Evolutionary conservation across 2,329 filamentous ascomycete species (phyloP), one percentile per base, ranked within the genome.

Genomic region (Verticillium alfalfae): DNA sequence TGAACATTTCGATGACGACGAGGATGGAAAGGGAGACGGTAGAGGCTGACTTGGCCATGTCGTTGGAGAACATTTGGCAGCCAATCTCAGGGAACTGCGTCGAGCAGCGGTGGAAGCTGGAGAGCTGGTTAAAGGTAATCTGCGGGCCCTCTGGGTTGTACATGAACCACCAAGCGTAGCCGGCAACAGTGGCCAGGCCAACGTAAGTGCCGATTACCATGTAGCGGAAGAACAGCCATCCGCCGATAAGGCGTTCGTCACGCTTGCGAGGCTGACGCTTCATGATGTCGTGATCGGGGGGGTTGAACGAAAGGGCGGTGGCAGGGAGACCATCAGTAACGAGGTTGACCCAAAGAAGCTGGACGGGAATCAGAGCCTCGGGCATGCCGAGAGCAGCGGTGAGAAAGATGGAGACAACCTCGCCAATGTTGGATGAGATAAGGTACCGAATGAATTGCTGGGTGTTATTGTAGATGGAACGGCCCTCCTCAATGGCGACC

Each of bases 81-180:
- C 92, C 93, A 70, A 98, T 92, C 69, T 94, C 89, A 0, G 93
- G 86, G 79, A 96, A 98, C 62, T 92, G 82, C 16, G 90, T 71
- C 0, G 89, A 89, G 85, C 95, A 99, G 73, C 89, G 88, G 80
- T 99, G 95, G 88, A 98, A 99, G 79, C 96, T 90, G 31, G 90
- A 82, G 67, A 99, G 82, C 73, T 99, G 92, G 75, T 85, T 90
- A 80, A 98, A 97, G 65, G 82, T 88, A 76, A 99, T 96, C 75
- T 96, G 91, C 31, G 95, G 95, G 0, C 95, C 95, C 67, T 88
- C 87, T 9, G 88, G 79, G 79, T 98, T 94, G 82, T 90, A 97
- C 90, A 99, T 93, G 82, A 98, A 99, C 92, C 93, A 99, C 95
- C 95, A 99, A n/a, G 92, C 94, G 73, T 99, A 99, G 56, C 96